Conservation (phyloP, 2,329 filamentous ascomycete species). For the Cercospora canescens region DNA sequence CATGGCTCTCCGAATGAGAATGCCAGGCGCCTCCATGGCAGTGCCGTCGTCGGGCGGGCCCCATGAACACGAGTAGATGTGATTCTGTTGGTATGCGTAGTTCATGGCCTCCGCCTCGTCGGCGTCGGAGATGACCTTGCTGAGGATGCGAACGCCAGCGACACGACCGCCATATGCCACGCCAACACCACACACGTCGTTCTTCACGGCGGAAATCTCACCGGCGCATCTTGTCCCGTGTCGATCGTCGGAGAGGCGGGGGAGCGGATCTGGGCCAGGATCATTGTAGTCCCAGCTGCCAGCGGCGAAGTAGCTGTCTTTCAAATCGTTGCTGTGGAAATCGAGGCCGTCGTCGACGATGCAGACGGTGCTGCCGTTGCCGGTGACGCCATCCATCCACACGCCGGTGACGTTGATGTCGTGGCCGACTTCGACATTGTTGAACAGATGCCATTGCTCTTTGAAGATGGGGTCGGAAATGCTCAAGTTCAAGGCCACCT, state of each 20-base stretch:
- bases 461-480: conserved; percentile 90
- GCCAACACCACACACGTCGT: conserved; percentile 92
- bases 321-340: conserved; percentile 90
- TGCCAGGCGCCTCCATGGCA: conserved; percentile 90
- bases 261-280: conserved; percentile 72
- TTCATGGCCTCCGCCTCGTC: conserved; percentile 93
- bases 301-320: conserved; percentile 87
- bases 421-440: conserved; percentile 76
- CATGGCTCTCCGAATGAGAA: conserved; percentile 88
- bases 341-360: conserved; percentile 96
- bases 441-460: conserved; percentile 95
- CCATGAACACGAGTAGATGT: conserved; percentile 99
- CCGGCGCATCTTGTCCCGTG: conserved; percentile 95
- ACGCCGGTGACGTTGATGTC: conserved; percentile 96
- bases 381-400: conserved; percentile 89
- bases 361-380: conserved; percentile 83
- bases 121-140: conserved; percentile 83
- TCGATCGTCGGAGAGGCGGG: conserved; percentile 77
- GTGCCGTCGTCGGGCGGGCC: conserved; percentile 90
- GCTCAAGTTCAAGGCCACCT: conserved; percentile 64
- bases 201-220: conserved; percentile 88
- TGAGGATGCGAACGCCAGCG: conserved; percentile 88
- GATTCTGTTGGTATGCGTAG: conserved; percentile 85
- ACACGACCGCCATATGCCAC: conserved; percentile 91
- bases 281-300: conserved; percentile 98